Percentiles rank a stretch among this genome's conserved stretches.
Conservation (phyloP, 345 rosid genomes). For the Populus euphratica region DNA sequence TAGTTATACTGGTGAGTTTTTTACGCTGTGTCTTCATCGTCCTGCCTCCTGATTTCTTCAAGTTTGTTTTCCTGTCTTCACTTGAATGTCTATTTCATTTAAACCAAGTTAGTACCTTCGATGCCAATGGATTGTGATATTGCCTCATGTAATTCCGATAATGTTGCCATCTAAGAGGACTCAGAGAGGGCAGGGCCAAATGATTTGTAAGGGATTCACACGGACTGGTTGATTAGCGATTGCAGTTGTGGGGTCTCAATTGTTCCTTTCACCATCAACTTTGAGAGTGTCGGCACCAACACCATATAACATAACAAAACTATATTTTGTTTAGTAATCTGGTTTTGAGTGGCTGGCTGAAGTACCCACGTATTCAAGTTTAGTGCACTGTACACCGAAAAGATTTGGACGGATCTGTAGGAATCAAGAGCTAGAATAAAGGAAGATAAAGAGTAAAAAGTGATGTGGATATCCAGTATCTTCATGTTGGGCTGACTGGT, state of each 20-base stretch:
- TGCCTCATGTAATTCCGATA: not conserved
- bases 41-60: not conserved
- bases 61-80: not conserved
- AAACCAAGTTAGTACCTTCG: not conserved
- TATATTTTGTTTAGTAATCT: not conserved
- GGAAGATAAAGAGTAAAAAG: not conserved
- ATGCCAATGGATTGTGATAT: not conserved
- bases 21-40: not conserved
- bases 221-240: not conserved
- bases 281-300: conserved; percentile 19
- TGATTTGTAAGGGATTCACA: not conserved
- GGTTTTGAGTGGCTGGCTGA: not conserved
- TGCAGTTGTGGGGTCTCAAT: not conserved
- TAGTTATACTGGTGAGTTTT: not conserved
- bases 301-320: not conserved
- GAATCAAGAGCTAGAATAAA: not conserved
- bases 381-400: not conserved
- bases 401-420: conserved; percentile 8
- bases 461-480: conserved; percentile 10
- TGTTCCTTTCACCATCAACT: conserved; percentile 15
- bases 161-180: not conserved
- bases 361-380: not conserved
- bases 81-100: not conserved
- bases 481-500: conserved; percentile 5
- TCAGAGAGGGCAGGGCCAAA: not conserved